Evolutionary conservation across 495 filamentous ascomycete genomes (phyloP), one percentile per base, ranked within the genome.

Genomic region (Daldinia childiae): DNA sequence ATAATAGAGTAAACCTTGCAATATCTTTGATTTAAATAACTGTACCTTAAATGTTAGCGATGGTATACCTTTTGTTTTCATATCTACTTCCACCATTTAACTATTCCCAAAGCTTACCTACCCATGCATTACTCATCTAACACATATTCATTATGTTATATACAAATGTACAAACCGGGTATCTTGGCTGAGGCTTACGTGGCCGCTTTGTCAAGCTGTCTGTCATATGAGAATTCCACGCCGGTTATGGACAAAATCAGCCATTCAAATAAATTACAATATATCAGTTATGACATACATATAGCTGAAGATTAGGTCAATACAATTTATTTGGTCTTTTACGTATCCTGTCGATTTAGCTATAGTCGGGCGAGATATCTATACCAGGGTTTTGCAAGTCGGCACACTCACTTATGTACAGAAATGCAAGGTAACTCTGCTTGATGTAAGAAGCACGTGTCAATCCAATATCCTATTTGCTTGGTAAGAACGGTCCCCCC

Each of bases 181-280:
- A 65, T 14, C 5, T 58, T 17, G 27, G 38, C 61, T 29, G 50
- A 11, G 17, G 62, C 62, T 66, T 71, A 65, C 62, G 68, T 71
- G 62, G 62, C 50, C 61, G 38, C 50, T 38, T 71, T 51, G 50
- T 56, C 21, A 62, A 14, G 51, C 43, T 41, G 50, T 34, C 43
- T 41, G 50, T 34, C 15, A 17, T 60, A 54, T 52, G 43, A 45
- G 39, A 56, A 50, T 61, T 71, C 57, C 38, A 58, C 62, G 51
- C 50, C 62, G 58, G 68, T 51, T 30, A 6, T 29, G 4, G 12
- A 3, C 21, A 52, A n/a, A 29, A 6, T 7, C n/a, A 9, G 6
- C 24, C 6, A 29, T 52, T 52, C 26, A 29, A 52, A 29, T 26
- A 11, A 17, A 24, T 48, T 48, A 8, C 2, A 14, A 48, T 12